Conservation (phyloP, 73 alveolate genomes). For the Tetrahymena borealis region DNA sequence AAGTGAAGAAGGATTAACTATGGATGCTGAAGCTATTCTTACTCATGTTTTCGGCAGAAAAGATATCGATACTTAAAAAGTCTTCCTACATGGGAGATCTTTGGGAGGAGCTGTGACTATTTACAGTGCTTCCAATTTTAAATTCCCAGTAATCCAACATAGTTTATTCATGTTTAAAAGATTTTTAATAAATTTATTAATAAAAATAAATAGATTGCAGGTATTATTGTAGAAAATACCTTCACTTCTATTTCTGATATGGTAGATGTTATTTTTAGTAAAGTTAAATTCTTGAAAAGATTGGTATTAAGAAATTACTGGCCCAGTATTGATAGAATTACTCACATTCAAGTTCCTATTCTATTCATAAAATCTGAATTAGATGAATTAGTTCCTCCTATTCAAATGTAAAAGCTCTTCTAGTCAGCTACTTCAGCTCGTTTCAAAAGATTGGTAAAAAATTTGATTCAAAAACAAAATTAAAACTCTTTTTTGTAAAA, state of each 20-base stretch:
- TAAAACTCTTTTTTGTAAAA: neutral
- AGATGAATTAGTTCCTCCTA: conserved; percentile 84
- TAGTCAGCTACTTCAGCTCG: conserved; percentile 56
- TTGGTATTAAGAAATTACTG: conserved; percentile 70
- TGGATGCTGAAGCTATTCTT: conserved; percentile 84
- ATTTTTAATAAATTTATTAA: no score
- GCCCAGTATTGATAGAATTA: conserved; percentile 71
- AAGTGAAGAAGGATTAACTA: conserved; percentile 77
- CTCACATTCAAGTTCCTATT: conserved; percentile 33
- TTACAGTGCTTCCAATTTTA: conserved; percentile 45
- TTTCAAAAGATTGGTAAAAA: conserved; percentile 33
- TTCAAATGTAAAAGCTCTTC: conserved; percentile 54
- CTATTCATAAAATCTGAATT: conserved; percentile 50
- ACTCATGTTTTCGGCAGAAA: conserved; percentile 52
- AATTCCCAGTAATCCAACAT: neutral
- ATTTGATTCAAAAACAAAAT: neutral
- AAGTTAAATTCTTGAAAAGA: conserved; percentile 52
- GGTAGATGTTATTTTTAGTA: conserved; percentile 83
- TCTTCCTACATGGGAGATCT: conserved; percentile 83
- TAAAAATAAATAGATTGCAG: conserved; percentile 47
- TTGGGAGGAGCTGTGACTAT: conserved; percentile 98
- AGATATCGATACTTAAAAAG: conserved; percentile 62
- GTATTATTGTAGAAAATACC: conserved; percentile 91
- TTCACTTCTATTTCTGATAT: conserved; percentile 81
- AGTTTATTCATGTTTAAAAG: conserved; percentile 6